phyloP scores from a whole-genome alignment of 441 rosid species.

The Gossypium laxum region DNA sequence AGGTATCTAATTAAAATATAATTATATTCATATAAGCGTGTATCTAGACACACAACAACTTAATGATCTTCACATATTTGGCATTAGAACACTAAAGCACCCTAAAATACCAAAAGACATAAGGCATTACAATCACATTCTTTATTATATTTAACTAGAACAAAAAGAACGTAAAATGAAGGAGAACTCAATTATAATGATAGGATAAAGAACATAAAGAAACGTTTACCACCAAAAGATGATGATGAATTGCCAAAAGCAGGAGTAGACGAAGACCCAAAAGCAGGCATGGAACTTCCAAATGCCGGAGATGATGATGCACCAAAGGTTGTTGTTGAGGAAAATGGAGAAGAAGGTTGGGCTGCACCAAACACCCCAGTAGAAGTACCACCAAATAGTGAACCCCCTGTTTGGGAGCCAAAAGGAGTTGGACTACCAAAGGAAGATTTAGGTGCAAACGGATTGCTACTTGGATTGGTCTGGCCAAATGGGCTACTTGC shows the following conservation, averaged over 20 bases:
- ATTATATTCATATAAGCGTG: neutral
- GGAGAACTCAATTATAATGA: neutral
- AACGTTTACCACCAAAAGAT: conserved; percentile 58
- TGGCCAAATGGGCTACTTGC: conserved; percentile 76
- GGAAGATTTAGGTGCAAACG: conserved; percentile 62
- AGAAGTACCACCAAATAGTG: conserved; percentile 80
- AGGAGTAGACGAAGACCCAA: conserved; percentile 57
- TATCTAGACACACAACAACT: neutral
- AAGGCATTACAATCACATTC: neutral
- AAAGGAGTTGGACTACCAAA: conserved; percentile 60
- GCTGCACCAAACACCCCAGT: conserved; percentile 81
- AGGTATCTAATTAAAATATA: neutral
- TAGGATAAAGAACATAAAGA: neutral
- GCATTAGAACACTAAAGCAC: neutral
- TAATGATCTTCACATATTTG: neutral
- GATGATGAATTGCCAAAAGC: conserved; percentile 51
- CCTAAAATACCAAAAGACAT: neutral
- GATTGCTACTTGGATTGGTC: conserved; percentile 49
- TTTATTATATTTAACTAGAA: neutral
- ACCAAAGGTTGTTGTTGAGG: conserved; percentile 62
- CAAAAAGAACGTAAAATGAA: neutral
- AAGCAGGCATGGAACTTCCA: conserved; percentile 57
- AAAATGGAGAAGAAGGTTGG: conserved; percentile 58
- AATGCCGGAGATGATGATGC: conserved; percentile 64
- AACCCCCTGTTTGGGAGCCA: conserved; percentile 67